Base-by-base conservation (phyloP, 306 rosid genomes). In the Acacia crassicarpa region DNA sequence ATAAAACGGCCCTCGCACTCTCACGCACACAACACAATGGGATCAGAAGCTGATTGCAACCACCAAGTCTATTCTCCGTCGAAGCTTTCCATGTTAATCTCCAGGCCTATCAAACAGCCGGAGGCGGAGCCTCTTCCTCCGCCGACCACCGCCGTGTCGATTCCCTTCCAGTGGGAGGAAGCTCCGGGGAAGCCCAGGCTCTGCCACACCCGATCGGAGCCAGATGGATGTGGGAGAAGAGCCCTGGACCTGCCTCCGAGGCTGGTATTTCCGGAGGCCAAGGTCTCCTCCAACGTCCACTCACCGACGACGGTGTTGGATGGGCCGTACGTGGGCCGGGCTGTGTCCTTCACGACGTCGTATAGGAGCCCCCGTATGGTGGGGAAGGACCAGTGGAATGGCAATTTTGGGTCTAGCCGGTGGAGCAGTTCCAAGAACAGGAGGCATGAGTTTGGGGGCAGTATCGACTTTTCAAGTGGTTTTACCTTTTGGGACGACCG, bases 121-220 rank as follows among this genome's bases (percentile, higher is more conserved):
- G 97, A 85, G 46, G 53, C 59, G 72, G 32, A 73, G 0, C 84
- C 87, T 0, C 35, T 61, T 1, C 94, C 97, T 1, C 94, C 94
- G 11, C 87, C 38, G 20, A 79, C 78, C 43, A 84, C 83, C 2
- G 49, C 72, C n/a, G 91, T 88, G 25, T 91, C 99, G 0, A 80
- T 95, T 61, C 97, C 99, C 1, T 95, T 95, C 81, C 83, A 83
- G 83, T 95, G 99, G 99, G 99, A 95, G 79, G 99, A 93, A 78
- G 97, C 91, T 13, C 99, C 99, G 16, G 99, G 99, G 9, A 95
- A 91, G 81, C 98, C 98, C 4, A 78, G 93, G 51, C 82, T 41
- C 75, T 65, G 76, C 76, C 61, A 68, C 81, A 78, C 70, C 67
- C 74, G 77, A 51, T 44, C 86, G 41, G 83, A 87, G 77, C 83